Evolutionary conservation across 2,329 filamentous ascomycete genomes (phyloP), one percentile per base, ranked within the genome.

Genomic region (Aureobasidium sp.): DNA sequence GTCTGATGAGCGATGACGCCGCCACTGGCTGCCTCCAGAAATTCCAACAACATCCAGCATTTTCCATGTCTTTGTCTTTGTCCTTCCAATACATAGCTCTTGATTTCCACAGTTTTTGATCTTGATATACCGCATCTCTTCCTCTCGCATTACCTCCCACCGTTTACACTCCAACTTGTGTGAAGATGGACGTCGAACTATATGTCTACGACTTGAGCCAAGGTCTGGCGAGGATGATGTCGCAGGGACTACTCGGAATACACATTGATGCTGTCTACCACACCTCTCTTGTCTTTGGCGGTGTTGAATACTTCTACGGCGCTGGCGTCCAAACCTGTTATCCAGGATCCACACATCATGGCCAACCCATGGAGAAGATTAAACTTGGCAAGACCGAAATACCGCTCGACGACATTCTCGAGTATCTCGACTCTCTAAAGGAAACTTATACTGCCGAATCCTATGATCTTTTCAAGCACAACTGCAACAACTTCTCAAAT

Each of bases 401-500:
- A 21, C 86, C 90, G 0, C 77, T 86, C 62, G 88, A 95, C 39
- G 79, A 94, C 2, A 83, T 97, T 25, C 73, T 88, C 56, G 89
- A 96, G 62, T 97, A 95, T 64, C 72, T 98, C 1, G 85, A 93
- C 53, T 94, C 90, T 4, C 66, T 97, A 45, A 84, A 85, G 56
- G 76, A 84, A 1, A 84, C 94, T 10, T 98, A 94, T 65, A 95
- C 89, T 0, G 74, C 85, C 7, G 65, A 69, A 42, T 86, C 88
- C 1, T 97, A 97, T 64, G 89, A 96, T 64, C 73, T 96, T 4
- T 95, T 88, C 73, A 62, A 80, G 24, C 90, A 96, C 70, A 98
- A 98, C 66, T 97, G 91, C 74, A 98, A 97, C 72, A 96, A 96
- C 69, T 98, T 97, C 69, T 88, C 87, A 3, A 91, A 97, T 64